Conservation (phyloP, 176 grass and related monocot genomes). For the Stipa capillata region DNA sequence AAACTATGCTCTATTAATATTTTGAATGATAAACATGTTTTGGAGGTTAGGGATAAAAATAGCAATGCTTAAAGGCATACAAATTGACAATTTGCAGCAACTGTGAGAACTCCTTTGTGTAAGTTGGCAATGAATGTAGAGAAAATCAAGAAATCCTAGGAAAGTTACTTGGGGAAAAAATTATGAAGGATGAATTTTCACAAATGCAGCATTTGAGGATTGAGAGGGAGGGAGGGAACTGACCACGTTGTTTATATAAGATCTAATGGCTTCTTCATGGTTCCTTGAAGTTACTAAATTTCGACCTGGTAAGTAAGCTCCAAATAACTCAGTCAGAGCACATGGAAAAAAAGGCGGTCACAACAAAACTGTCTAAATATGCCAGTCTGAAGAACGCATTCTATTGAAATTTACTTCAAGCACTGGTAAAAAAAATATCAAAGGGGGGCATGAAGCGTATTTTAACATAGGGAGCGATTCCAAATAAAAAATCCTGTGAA, state of each 20-base stretch:
- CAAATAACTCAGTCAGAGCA: background rate
- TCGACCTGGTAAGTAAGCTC: conserved; percentile 26
- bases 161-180: background rate
- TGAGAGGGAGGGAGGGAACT: background rate
- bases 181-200: background rate
- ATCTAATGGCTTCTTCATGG: conserved; percentile 11
- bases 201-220: background rate
- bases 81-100: background rate
- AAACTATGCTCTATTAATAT: background rate
- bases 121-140: background rate
- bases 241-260: conserved; percentile 23
- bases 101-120: too few relatives aligned
- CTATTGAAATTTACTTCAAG: background rate
- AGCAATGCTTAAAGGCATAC: background rate
- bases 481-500: background rate
- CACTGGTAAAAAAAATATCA: background rate
- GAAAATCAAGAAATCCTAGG: too few relatives aligned
- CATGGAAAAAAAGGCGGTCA: background rate
- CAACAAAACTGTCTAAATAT: background rate
- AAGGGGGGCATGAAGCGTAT: background rate
- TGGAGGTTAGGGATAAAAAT: background rate
- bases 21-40: background rate
- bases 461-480: background rate
- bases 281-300: conserved; percentile 15
- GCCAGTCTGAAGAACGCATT: background rate